Conservation (phyloP, 2,329 filamentous ascomycete species). For the Ophiocordyceps robertsii region DNA sequence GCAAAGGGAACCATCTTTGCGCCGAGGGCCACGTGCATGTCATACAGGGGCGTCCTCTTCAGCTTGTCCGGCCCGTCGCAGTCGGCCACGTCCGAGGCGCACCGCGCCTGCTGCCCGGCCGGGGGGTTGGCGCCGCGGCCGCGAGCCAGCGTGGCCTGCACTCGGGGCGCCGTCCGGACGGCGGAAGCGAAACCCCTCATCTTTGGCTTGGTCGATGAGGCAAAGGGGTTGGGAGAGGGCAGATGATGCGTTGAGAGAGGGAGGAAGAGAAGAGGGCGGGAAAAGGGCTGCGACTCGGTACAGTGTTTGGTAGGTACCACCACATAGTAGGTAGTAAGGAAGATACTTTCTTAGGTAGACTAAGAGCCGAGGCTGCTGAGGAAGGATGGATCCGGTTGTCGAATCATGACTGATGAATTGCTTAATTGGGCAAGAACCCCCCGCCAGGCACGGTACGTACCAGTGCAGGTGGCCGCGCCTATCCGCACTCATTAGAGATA, state of each 20-base stretch:
- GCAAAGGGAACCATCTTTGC: constrained; percentile 97
- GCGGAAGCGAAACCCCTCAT: constrained; percentile 8
- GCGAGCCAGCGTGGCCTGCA: constrained; percentile 9
- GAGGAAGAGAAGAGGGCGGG: not conserved
- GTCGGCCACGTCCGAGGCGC: constrained; percentile 5
- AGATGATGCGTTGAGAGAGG: no score
- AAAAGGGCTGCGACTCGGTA: no score
- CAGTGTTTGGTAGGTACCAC: no score
- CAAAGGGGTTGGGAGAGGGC: constrained; percentile 1
- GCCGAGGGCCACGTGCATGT: constrained; percentile 63
- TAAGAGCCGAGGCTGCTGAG: no score
- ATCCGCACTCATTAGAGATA: no score
- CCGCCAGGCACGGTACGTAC: no score
- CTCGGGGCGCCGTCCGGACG: constrained; percentile 15
- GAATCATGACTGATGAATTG: no score
- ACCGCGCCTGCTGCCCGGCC: constrained; percentile 9
- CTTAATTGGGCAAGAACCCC: no score
- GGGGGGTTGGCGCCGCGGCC: constrained; percentile 3
- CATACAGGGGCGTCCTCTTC: constrained; percentile 61
- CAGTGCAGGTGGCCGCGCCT: no score
- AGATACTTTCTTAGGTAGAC: no score
- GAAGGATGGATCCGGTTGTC: no score
- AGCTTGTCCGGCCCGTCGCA: constrained; percentile 15
- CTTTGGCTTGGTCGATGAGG: not conserved
- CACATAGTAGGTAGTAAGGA: no score